Conservation (phyloP, 83 land plant genomes). For the Thuja plicata region DNA sequence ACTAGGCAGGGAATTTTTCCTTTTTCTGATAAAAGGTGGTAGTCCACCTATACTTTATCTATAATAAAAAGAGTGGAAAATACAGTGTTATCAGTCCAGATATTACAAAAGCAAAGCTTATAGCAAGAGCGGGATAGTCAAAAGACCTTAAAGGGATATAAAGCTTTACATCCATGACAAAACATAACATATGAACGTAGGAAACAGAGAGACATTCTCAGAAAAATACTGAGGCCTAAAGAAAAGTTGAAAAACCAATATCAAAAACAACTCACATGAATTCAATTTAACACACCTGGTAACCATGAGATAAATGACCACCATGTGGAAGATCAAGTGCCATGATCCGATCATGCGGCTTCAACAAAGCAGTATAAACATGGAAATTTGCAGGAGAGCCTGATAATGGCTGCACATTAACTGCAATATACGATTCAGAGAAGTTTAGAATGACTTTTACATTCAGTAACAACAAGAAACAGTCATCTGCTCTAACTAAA, state of each 20-base stretch:
- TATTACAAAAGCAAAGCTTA: too few relatives aligned
- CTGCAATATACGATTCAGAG: slow-evolving; percentile 36
- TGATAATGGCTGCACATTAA: slow-evolving; percentile 84
- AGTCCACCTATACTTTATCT: too few relatives aligned
- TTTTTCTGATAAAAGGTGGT: too few relatives aligned
- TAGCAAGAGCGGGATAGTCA: too few relatives aligned
- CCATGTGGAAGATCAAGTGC: slow-evolving; percentile 94
- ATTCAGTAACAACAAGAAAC: background rate
- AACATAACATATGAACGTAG: too few relatives aligned
- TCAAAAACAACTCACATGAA: background rate
- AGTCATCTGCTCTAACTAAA: background rate
- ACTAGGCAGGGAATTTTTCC: background rate
- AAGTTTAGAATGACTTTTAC: background rate
- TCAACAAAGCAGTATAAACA: slow-evolving; percentile 83
- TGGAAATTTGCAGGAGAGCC: slow-evolving; percentile 91
- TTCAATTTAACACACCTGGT: slow-evolving; percentile 52
- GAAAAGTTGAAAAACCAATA: background rate
- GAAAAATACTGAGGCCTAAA: background rate
- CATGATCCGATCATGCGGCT: slow-evolving; percentile 92
- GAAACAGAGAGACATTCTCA: too few relatives aligned
- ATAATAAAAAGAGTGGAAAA: too few relatives aligned
- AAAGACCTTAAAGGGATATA: too few relatives aligned
- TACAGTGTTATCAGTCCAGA: too few relatives aligned
- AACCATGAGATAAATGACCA: slow-evolving; percentile 91
- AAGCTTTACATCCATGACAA: too few relatives aligned